Conservation (phyloP, 2,329 filamentous ascomycete species). For the Fusarium sulawesiense region DNA sequence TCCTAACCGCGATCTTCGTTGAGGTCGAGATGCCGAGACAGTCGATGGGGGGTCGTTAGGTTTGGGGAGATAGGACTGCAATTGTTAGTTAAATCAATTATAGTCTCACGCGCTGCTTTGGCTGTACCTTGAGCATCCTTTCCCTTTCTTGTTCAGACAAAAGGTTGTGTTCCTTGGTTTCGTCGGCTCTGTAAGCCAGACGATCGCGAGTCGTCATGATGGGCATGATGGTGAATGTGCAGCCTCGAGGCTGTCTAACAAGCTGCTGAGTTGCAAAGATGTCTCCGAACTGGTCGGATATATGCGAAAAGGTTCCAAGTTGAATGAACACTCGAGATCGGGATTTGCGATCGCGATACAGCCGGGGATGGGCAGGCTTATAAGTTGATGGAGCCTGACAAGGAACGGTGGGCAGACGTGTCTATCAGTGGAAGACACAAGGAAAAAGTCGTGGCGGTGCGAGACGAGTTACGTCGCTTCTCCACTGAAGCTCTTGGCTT, state of each 20-base stretch:
- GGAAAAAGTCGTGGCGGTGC: slow-evolving; percentile 41
- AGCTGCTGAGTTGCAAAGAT: neutral
- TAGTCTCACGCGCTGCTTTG: neutral
- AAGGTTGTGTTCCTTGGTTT: slow-evolving; percentile 49
- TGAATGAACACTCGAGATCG: neutral
- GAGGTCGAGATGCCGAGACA: slow-evolving; percentile 40
- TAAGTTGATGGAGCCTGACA: slow-evolving; percentile 37
- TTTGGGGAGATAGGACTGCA: slow-evolving; percentile 52
- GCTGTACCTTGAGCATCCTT: slow-evolving; percentile 52
- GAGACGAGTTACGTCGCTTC: slow-evolving; percentile 43
- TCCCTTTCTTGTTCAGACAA: slow-evolving; percentile 53
- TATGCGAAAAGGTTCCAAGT: neutral
- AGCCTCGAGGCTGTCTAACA: slow-evolving; percentile 47
- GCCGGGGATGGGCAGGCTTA: slow-evolving; percentile 35
- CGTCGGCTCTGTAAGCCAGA: slow-evolving; percentile 56
- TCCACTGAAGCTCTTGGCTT: slow-evolving; percentile 40
- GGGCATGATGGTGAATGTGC: slow-evolving; percentile 48
- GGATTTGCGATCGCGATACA: slow-evolving; percentile 20
- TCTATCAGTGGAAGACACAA: slow-evolving; percentile 33
- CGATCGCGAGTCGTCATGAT: slow-evolving; percentile 52
- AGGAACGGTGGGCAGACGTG: slow-evolving; percentile 36
- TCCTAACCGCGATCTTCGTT: slow-evolving; percentile 60
- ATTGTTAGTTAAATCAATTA: neutral
- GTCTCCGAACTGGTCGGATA: neutral
- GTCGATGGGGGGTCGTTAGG: slow-evolving; percentile 49